Percentiles rank a stretch among this genome's conserved stretches.
These are phyloP conservation scores for Houttuynia cordata DNA, from an alignment of 164 flowering plant species.

Conservation along the genomic window DNA sequence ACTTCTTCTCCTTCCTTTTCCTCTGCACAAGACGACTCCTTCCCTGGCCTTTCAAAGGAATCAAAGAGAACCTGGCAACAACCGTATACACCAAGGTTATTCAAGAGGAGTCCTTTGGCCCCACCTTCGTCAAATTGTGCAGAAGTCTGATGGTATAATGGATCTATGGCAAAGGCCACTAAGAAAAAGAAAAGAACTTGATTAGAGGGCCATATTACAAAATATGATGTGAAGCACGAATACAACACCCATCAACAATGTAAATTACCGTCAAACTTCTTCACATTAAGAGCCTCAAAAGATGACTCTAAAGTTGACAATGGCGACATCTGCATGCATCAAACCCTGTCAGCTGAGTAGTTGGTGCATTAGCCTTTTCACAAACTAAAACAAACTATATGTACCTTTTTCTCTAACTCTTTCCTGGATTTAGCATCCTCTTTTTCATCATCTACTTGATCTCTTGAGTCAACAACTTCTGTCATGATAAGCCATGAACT, in stretches of 20 bases:
- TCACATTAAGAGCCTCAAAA: conserved; percentile 85
- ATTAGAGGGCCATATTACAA: background rate
- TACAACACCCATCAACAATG: background rate
- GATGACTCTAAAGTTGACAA: conserved; percentile 82
- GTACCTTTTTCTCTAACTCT: conserved; percentile 62
- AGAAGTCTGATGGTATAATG: conserved; percentile 91
- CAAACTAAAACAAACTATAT: background rate
- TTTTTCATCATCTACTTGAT: conserved; percentile 19
- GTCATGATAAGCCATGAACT: conserved; percentile 9
- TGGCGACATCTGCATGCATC: conserved; percentile 63
- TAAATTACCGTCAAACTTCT: conserved; percentile 81
- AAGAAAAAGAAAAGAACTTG: conserved; percentile 6
- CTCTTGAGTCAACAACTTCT: conserved; percentile 32
- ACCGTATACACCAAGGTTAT: conserved; percentile 92
- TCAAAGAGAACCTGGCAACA: conserved; percentile 86
- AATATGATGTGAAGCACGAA: background rate
- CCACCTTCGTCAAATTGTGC: conserved; percentile 99
- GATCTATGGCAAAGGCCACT: conserved; percentile 95
- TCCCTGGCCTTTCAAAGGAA: conserved; percentile 82
- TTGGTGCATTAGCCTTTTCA: background rate
- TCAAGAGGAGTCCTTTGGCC: conserved; percentile 85
- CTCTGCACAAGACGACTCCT: conserved; percentile 22
- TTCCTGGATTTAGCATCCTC: conserved; percentile 42
- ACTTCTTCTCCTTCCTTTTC: conserved; percentile 26
- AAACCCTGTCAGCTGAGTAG: conserved; percentile 11